Evolutionary conservation across 2,329 filamentous ascomycete species (phyloP).

Genomic region (Phialophora macrospora): DNA sequence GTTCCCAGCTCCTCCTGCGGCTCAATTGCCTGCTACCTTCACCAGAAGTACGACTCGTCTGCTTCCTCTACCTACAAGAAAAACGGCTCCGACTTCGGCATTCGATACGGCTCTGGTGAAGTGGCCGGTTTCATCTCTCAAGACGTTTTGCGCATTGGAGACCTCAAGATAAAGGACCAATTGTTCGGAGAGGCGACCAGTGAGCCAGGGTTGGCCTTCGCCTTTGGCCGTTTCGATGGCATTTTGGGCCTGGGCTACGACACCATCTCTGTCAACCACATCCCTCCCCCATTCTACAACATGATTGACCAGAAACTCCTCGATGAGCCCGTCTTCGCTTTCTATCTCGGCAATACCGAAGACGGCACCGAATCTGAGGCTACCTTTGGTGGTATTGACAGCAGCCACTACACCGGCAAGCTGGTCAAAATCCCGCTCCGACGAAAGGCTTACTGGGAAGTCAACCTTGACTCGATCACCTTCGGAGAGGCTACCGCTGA

Average conservation of each 20-base stretch:
- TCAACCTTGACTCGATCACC: constrained; percentile 88
- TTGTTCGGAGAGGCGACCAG: constrained; percentile 95
- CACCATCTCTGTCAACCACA: constrained; percentile 94
- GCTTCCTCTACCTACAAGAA: constrained; percentile 88
- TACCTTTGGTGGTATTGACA: constrained; percentile 85
- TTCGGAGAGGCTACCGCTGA: constrained; percentile 86
- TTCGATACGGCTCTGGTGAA: constrained; percentile 92
- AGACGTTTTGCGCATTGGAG: constrained; percentile 84
- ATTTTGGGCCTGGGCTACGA: constrained; percentile 95
- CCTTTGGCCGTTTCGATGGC: constrained; percentile 95
- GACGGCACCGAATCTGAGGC: constrained; percentile 79
- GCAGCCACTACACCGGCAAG: constrained; percentile 81
- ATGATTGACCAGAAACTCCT: constrained; percentile 88
- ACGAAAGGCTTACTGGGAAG: constrained; percentile 99
- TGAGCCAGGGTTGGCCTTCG: constrained; percentile 95
- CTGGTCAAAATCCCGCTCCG: constrained; percentile 91
- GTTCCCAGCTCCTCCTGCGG: constrained; percentile 87
- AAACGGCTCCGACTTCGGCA: constrained; percentile 91
- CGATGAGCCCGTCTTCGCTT: constrained; percentile 92
- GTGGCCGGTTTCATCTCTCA: constrained; percentile 92
- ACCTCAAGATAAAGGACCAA: constrained; percentile 84
- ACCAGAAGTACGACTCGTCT: constrained; percentile 93
- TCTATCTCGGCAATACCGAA: constrained; percentile 83
- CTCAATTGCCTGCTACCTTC: constrained; percentile 97
- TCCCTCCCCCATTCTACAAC: constrained; percentile 94